Conservation (phyloP, 1,284 basidiomycete species). For the Ceratobasidium sp. region DNA sequence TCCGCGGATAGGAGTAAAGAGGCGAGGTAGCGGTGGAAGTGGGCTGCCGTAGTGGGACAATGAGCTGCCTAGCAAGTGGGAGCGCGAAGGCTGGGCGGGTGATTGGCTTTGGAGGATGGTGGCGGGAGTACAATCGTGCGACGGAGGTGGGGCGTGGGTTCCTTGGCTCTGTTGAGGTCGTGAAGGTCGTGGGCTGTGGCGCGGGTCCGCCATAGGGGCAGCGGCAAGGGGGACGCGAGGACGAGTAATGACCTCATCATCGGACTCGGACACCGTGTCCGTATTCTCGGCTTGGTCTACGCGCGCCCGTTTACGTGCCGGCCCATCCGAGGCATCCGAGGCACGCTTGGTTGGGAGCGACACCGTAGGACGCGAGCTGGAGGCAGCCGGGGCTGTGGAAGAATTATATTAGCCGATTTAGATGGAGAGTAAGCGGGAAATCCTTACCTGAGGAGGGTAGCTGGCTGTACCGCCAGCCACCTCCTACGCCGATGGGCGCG, state of each 20-base stretch:
- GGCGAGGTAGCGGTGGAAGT: too few species aligned
- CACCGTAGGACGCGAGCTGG: neutral
- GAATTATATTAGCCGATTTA: neutral
- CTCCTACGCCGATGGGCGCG: constrained; percentile 16
- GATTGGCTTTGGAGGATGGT: neutral
- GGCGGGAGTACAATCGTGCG: neutral
- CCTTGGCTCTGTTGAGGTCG: too few species aligned
- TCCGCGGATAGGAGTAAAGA: neutral
- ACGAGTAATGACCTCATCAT: neutral
- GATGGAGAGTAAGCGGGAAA: neutral
- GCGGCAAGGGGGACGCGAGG: neutral
- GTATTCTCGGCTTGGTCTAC: neutral
- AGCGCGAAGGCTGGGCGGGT: neutral
- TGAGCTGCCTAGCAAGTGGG: neutral
- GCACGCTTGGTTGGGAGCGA: neutral
- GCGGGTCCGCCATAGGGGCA: too few species aligned
- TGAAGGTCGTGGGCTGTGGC: too few species aligned
- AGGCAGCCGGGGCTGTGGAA: neutral
- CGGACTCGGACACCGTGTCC: neutral
- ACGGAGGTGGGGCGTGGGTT: neutral
- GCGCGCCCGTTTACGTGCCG: neutral
- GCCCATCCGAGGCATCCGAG: neutral
- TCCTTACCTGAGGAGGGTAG: neutral
- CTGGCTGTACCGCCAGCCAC: constrained; percentile 11
- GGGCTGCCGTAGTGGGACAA: neutral